A percentile compares a stretch with the other conserved stretches of the same genome.
phyloP scores from a whole-genome alignment of 2,329 filamentous ascomycete species.

The Neofusicoccum ribis region DNA sequence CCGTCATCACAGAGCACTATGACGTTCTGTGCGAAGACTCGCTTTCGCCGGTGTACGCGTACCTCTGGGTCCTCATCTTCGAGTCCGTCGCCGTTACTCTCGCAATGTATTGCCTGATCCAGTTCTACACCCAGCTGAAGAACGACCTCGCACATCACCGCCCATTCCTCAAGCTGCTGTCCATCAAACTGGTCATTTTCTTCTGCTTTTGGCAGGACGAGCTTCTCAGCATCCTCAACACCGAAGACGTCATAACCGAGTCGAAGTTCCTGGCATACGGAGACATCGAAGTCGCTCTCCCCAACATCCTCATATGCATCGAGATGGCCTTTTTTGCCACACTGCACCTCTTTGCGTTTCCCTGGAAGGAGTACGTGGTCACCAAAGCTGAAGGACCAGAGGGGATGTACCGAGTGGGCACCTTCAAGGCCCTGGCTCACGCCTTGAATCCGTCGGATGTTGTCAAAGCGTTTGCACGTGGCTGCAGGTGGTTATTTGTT shows the following conservation, averaged over 20 bases:
- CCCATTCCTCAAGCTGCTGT: conserved; percentile 77
- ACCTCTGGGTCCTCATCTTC: conserved; percentile 77
- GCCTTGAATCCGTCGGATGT: conserved; percentile 82
- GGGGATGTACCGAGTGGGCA: conserved; percentile 16
- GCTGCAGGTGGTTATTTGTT: conserved; percentile 77
- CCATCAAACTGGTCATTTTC: conserved; percentile 90
- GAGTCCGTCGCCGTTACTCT: conserved; percentile 72
- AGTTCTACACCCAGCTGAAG: conserved; percentile 80
- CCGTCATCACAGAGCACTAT: conserved; percentile 70
- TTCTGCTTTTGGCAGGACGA: conserved; percentile 80
- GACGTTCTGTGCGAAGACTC: conserved; percentile 76
- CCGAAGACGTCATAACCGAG: conserved; percentile 63
- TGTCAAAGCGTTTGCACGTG: conserved; percentile 74
- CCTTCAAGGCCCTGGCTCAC: conserved; percentile 63
- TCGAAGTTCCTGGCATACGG: conserved; percentile 65
- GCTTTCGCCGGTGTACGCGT: conserved; percentile 72
- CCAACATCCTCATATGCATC: conserved; percentile 72
- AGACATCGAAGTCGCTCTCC: conserved; percentile 79
- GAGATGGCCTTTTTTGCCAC: conserved; percentile 83
- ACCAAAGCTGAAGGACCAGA: conserved; percentile 46
- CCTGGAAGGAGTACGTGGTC: conserved; percentile 68
- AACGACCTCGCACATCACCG: conserved; percentile 66
- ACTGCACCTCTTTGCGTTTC: conserved; percentile 80
- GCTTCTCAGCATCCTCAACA: conserved; percentile 61
- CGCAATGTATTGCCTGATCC: conserved; percentile 85